These are phyloP conservation scores for Blastobotrys chiropterorum DNA, from an alignment of 805 yeast species.

Conservation along the genomic window DNA sequence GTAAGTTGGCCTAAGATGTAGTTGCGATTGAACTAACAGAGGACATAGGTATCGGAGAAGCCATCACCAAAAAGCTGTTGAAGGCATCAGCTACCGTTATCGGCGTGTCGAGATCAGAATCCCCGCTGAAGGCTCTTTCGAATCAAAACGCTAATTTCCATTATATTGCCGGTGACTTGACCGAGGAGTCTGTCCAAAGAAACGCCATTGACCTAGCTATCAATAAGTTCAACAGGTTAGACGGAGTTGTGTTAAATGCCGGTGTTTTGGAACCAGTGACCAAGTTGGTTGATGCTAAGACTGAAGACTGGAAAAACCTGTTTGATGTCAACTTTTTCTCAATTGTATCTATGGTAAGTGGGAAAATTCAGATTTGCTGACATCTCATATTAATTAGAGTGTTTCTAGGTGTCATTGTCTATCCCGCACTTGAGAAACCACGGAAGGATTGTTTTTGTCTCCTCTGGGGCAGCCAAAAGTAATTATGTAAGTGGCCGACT, in stretches of 20 bases:
- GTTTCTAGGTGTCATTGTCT: constrained; percentile 31
- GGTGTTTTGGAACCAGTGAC: constrained; percentile 76
- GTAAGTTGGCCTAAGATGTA: constrained; percentile 13
- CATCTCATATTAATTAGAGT: background rate
- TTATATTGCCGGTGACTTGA: constrained; percentile 47
- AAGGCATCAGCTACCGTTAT: constrained; percentile 42
- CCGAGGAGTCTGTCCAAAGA: constrained; percentile 33
- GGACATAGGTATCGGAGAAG: constrained; percentile 65
- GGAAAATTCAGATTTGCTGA: constrained; percentile 5
- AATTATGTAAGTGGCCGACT: constrained; percentile 33
- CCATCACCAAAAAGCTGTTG: constrained; percentile 53
- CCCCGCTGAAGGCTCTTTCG: constrained; percentile 39
- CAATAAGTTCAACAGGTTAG: constrained; percentile 42
- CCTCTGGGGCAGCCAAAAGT: constrained; percentile 73
- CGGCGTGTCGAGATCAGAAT: constrained; percentile 66
- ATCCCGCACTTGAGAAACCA: constrained; percentile 52
- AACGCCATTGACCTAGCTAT: constrained; percentile 40
- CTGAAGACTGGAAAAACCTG: constrained; percentile 52
- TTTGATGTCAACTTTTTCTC: constrained; percentile 79
- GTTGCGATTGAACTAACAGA: background rate
- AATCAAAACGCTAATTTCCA: constrained; percentile 29
- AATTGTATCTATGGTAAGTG: constrained; percentile 51
- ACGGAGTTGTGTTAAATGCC: constrained; percentile 60
- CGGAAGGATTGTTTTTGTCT: constrained; percentile 71
- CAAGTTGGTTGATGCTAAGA: constrained; percentile 44